These are phyloP conservation scores for Lactarius hatsudake DNA, from an alignment of 768 basidiomycete genomes.

Conservation along the genomic window DNA sequence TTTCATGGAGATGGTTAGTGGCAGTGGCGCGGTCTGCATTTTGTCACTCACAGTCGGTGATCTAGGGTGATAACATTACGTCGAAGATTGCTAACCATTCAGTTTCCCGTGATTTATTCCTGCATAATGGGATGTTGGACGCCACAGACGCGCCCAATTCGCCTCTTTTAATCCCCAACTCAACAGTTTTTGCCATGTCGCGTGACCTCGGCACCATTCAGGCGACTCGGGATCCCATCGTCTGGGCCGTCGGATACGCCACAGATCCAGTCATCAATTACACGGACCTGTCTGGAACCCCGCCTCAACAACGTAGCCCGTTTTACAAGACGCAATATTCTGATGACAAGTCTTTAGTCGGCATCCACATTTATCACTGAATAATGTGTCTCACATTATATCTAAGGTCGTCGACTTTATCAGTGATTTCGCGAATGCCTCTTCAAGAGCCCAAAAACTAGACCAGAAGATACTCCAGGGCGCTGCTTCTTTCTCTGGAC, in stretches of 20 bases:
- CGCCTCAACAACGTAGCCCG: slow-evolving; percentile 40
- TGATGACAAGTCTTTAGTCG: slow-evolving; percentile 30
- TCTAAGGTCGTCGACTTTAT: slow-evolving; percentile 43
- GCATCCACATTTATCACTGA: background rate
- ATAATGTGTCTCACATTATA: background rate
- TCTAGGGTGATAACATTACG: slow-evolving; percentile 6
- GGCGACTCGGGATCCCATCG: slow-evolving; percentile 26
- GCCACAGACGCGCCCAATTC: background rate
- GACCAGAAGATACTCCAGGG: slow-evolving; percentile 48
- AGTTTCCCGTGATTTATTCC: slow-evolving; percentile 22
- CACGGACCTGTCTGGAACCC: slow-evolving; percentile 37
- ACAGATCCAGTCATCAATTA: slow-evolving; percentile 31
- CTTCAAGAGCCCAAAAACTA: slow-evolving; percentile 43
- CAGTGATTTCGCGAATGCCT: slow-evolving; percentile 44
- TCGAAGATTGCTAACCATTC: no score
- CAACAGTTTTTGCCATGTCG: slow-evolving; percentile 30
- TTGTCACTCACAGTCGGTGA: background rate
- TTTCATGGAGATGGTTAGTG: slow-evolving; percentile 20
- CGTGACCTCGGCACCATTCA: slow-evolving; percentile 32
- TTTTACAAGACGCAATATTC: slow-evolving; percentile 43
- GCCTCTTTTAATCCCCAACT: slow-evolving; percentile 12
- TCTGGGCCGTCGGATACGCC: slow-evolving; percentile 33
- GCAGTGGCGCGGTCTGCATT: no score
- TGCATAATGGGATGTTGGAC: slow-evolving; percentile 21
- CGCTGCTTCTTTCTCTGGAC: slow-evolving; percentile 45